Percentiles rank a stretch among this genome's conserved stretches.
phyloP scores from a whole-genome alignment of 2,329 filamentous ascomycete genomes.

The Fusarium sp. region DNA sequence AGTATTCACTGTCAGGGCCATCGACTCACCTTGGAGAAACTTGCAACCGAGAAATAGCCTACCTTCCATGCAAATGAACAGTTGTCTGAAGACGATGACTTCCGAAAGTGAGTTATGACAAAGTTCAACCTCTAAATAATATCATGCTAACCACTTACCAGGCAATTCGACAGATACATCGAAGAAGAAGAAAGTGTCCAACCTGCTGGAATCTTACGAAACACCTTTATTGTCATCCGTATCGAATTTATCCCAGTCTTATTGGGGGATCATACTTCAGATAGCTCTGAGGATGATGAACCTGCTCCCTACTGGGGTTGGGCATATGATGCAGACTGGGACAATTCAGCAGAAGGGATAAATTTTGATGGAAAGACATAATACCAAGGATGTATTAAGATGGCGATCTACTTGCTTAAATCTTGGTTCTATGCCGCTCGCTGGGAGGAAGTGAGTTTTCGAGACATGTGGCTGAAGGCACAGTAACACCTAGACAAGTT shows the following conservation, averaged over 20 bases:
- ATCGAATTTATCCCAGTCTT: conserved; percentile 9
- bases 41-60: conserved; percentile 21
- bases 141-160: conserved; percentile 3
- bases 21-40: background rate
- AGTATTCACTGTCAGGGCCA: conserved; percentile 20
- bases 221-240: conserved; percentile 35
- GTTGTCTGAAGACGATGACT: conserved; percentile 19
- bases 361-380: conserved; percentile 22
- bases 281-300: background rate
- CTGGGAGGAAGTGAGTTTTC: conserved; percentile 27
- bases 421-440: conserved; percentile 44
- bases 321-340: conserved; percentile 43
- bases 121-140: background rate
- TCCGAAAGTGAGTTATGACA: conserved; percentile 14
- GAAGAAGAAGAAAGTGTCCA: background rate
- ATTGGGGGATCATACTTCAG: too few species aligned
- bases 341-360: conserved; percentile 8
- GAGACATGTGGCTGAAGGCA: background rate
- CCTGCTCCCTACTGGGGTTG: conserved; percentile 35
- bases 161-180: conserved; percentile 25
- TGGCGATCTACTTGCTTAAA: conserved; percentile 11
- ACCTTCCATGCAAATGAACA: conserved; percentile 2
- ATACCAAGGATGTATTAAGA: conserved; percentile 36
- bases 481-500: background rate
- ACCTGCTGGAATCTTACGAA: conserved; percentile 20